A percentile compares a stretch with the other conserved stretches of the same genome.
These are phyloP conservation scores for Dissoconium aciculare DNA, from an alignment of 2,329 filamentous ascomycete species.

Conservation along the genomic window DNA sequence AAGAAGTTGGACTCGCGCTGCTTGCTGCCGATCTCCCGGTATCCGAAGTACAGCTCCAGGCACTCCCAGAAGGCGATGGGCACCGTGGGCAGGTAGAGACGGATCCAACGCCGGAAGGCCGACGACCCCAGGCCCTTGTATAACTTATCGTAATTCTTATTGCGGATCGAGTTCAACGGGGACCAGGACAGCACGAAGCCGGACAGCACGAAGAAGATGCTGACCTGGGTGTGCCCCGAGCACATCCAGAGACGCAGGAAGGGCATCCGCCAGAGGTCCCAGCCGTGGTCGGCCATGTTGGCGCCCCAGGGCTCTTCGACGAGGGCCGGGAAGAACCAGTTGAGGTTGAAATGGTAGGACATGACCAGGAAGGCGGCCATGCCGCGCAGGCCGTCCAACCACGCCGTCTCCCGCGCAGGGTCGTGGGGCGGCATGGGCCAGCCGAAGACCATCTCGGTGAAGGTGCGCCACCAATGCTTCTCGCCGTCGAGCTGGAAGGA, in stretches of 20 bases:
- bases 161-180: conserved; percentile 5
- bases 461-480: background rate
- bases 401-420: conserved; percentile 2
- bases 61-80: conserved; percentile 7
- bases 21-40: conserved; percentile 2
- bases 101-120: conserved; percentile 7
- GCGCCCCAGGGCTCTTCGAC: conserved; percentile 7
- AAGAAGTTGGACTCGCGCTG: conserved; percentile 4
- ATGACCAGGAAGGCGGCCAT: conserved; percentile 11
- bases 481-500: background rate
- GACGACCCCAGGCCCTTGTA: conserved; percentile 4
- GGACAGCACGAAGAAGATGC: conserved; percentile 10
- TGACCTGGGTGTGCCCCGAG: conserved; percentile 8
- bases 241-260: conserved; percentile 9
- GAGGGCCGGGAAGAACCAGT: conserved; percentile 1
- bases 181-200: conserved; percentile 9
- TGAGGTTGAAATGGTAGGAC: conserved; percentile 10
- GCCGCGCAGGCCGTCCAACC: conserved; percentile 13
- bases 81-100: conserved; percentile 8
- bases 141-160: conserved; percentile 3
- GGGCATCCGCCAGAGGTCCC: conserved; percentile 10
- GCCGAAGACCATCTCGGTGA: background rate
- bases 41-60: conserved; percentile 7
- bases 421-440: background rate
- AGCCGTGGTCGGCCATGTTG: conserved; percentile 1